A percentile compares a stretch with the other conserved stretches of the same genome.
Conservation (phyloP, 345 rosid species). For the Eutrema heterophyllum region DNA sequence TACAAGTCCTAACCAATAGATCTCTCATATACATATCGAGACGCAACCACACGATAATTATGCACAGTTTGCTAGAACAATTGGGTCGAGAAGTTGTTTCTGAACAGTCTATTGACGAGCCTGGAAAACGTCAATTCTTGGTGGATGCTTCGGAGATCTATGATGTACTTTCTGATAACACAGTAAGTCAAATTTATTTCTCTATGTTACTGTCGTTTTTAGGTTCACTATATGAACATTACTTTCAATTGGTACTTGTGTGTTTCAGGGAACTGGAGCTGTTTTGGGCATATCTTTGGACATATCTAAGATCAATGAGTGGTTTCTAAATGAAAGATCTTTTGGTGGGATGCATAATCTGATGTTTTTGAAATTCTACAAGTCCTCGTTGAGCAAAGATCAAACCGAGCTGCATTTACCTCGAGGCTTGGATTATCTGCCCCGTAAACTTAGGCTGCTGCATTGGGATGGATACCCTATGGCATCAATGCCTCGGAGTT, state of each 20-base stretch:
- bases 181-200: background rate
- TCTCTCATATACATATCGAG: constrained; percentile 18
- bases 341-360: constrained; percentile 28
- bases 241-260: background rate
- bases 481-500: constrained; percentile 22
- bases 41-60: background rate
- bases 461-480: constrained; percentile 24
- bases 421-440: constrained; percentile 13
- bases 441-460: constrained; percentile 19
- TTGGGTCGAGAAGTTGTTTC: constrained; percentile 28
- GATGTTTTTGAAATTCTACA: constrained; percentile 19
- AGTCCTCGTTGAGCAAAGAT: background rate
- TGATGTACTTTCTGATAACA: constrained; percentile 21
- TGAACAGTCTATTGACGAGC: background rate
- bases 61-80: constrained; percentile 33
- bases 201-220: background rate
- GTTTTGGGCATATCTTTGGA: constrained; percentile 25
- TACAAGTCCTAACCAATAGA: constrained; percentile 15
- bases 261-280: constrained; percentile 24
- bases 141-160: constrained; percentile 21
- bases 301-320: background rate
- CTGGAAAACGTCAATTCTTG: constrained; percentile 27
- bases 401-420: background rate
- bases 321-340: background rate
- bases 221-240: background rate